A percentile compares a stretch with the other conserved stretches of the same genome.
Conservation (phyloP, 2,329 filamentous ascomycete genomes). For the Lachnellula hyalina region DNA sequence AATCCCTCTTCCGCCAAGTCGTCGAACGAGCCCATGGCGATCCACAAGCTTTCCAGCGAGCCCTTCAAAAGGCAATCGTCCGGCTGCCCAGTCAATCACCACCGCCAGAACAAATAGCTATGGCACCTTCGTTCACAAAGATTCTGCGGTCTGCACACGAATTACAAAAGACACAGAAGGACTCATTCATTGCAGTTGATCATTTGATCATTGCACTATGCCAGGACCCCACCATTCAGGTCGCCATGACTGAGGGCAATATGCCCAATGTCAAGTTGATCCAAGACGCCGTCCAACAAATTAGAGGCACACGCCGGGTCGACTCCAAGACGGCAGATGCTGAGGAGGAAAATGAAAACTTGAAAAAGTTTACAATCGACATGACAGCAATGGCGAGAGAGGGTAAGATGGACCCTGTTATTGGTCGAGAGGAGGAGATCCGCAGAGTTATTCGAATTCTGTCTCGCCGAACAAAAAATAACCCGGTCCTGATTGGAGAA, state of each 20-base stretch:
- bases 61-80: constrained; percentile 87
- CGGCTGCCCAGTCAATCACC: constrained; percentile 91
- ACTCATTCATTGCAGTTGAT: constrained; percentile 89
- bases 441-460: constrained; percentile 86
- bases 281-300: constrained; percentile 83
- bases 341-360: constrained; percentile 87
- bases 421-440: constrained; percentile 94
- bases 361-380: constrained; percentile 97
- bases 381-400: constrained; percentile 96
- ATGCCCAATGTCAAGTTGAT: constrained; percentile 87
- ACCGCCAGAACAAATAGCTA: constrained; percentile 79
- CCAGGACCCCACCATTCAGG: constrained; percentile 72
- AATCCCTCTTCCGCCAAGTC: constrained; percentile 89
- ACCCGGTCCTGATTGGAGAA: constrained; percentile 95
- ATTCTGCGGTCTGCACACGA: constrained; percentile 81
- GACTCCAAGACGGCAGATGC: constrained; percentile 95
- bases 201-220: constrained; percentile 83
- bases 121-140: constrained; percentile 76
- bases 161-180: constrained; percentile 94
- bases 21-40: constrained; percentile 92
- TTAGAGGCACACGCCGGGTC: constrained; percentile 86
- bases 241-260: constrained; percentile 75
- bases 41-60: constrained; percentile 78
- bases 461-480: constrained; percentile 94
- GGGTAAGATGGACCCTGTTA: constrained; percentile 96